Percentiles rank a stretch among this genome's conserved stretches.
These are phyloP conservation scores for Diutina catenulata DNA, from an alignment of 1,139 yeast genomes.

Conservation along the genomic window DNA sequence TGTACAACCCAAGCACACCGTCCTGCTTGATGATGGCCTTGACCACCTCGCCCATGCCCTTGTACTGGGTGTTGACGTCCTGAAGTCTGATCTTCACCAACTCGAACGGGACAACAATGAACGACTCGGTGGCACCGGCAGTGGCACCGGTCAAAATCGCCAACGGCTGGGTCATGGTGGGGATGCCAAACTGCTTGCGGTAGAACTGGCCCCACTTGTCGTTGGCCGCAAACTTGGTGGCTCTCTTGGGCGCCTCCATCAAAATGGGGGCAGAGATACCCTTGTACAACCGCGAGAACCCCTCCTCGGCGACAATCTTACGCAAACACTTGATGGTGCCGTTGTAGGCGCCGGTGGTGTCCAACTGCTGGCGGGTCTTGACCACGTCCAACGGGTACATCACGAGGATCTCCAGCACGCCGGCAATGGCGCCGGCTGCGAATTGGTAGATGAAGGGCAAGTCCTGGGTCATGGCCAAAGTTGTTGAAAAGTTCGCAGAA, in stretches of 20 bases:
- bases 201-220: conserved; percentile 93
- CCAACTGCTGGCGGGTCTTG: conserved; percentile 92
- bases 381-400: conserved; percentile 98
- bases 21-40: conserved; percentile 57
- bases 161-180: conserved; percentile 65
- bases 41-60: conserved; percentile 78
- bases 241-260: conserved; percentile 99
- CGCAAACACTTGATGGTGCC: conserved; percentile 79
- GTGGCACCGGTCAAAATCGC: conserved; percentile 94
- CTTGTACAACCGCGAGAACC: conserved; percentile 70
- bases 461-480: background rate
- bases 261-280: conserved; percentile 93
- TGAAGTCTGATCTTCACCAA: conserved; percentile 80
- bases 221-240: conserved; percentile 96
- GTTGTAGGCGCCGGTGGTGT: conserved; percentile 52
- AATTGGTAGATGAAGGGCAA: conserved; percentile 87
- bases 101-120: conserved; percentile 95
- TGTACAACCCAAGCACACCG: conserved; percentile 78
- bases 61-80: conserved; percentile 73
- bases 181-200: conserved; percentile 57
- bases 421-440: conserved; percentile 92
- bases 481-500: conserved; percentile 20
- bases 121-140: conserved; percentile 95
- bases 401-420: conserved; percentile 90
- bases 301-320: conserved; percentile 81